phyloP scores from a whole-genome alignment of 768 basidiomycete genomes.

The Wakefieldia striispora region DNA sequence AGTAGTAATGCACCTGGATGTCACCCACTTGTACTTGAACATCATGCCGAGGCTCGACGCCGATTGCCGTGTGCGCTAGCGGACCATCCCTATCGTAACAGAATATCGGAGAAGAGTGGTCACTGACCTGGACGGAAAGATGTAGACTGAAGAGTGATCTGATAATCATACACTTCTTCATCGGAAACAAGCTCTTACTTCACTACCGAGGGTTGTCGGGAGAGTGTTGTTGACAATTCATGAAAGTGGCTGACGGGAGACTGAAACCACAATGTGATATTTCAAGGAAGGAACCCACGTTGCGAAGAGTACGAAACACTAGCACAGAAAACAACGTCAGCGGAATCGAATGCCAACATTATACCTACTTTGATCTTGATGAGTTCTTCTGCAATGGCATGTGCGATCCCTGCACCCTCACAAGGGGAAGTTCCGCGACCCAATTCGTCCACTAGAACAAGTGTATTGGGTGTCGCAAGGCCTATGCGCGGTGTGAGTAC shows the following conservation, averaged over 20 bases:
- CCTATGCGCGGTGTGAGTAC: conserved; percentile 38
- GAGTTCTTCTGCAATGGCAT: conserved; percentile 78
- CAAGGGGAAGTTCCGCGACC: conserved; percentile 87
- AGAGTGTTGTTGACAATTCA: conserved; percentile 76
- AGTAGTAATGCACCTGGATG: not conserved
- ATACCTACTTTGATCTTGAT: conserved; percentile 64
- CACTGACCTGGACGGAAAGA: conserved; percentile 69
- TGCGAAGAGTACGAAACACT: conserved; percentile 90
- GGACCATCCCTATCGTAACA: not conserved
- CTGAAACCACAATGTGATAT: conserved; percentile 1
- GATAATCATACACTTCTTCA: not conserved
- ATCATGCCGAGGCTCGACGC: conserved; percentile 61
- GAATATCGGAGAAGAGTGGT: not conserved
- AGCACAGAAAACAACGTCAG: not conserved
- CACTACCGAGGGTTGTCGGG: conserved; percentile 73
- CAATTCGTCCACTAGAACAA: conserved; percentile 91
- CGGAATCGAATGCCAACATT: not conserved
- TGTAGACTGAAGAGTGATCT: conserved; percentile 56
- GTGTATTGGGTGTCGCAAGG: conserved; percentile 61
- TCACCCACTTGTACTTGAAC: conserved; percentile 72
- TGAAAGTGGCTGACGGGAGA: conserved; percentile 60
- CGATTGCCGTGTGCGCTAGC: conserved; percentile 54
- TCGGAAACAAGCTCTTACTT: conserved; percentile 49
- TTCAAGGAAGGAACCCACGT: conserved; percentile 50
- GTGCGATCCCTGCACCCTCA: conserved; percentile 80